Evolutionary conservation across 208 protist species (phyloP), one percentile per base, ranked within the genome.

Genomic region (Wallacemonas sp.): DNA sequence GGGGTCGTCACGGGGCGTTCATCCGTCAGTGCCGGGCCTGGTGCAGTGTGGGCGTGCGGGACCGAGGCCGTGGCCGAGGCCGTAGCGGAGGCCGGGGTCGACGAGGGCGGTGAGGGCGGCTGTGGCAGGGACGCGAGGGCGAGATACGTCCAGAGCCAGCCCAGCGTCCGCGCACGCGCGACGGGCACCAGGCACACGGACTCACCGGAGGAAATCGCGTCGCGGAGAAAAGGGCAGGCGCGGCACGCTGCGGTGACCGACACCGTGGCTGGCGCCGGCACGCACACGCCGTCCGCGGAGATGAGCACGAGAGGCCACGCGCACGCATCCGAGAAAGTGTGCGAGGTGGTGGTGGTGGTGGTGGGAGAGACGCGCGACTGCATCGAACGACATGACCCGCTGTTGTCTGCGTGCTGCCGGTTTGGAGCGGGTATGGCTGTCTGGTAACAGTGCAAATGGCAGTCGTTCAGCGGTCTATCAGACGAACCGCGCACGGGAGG

Each of bases 161-260:
- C 29, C 7, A 59, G 4, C 31, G 28, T 23, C 2, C n/a, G 4
- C 1, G 72, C 69, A 22, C 67, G 52, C 23, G 77, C 74, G 22
- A 85, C 67, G 3, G 79, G 80, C 48, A 90, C 74, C 48, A 75
- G 31, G 22, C 84, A 81, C 31, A 74, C 70, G 5, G 62, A 46
- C 32, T 84, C 84, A 3, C 50, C 84, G 25, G 77, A 66, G 22
- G 75, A 72, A 0, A 70, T 55, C 2, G 84, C 84, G 33, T 66
- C 63, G 48, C 76, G 70, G 3, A 90, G 74, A 57, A 77, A 85
- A 4, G 72, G 23, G 11, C 77, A 85, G 22, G 81, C 64, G 28
- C 49, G 20, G 29, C 38, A 63, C 70, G 49, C 63, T 16, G 63
- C 41, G 8, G 49, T 49, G 22, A 78, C 65, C 25, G 62, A 14